Conservation (phyloP, 106 monocot genomes). For the Ottelia alismoides region DNA sequence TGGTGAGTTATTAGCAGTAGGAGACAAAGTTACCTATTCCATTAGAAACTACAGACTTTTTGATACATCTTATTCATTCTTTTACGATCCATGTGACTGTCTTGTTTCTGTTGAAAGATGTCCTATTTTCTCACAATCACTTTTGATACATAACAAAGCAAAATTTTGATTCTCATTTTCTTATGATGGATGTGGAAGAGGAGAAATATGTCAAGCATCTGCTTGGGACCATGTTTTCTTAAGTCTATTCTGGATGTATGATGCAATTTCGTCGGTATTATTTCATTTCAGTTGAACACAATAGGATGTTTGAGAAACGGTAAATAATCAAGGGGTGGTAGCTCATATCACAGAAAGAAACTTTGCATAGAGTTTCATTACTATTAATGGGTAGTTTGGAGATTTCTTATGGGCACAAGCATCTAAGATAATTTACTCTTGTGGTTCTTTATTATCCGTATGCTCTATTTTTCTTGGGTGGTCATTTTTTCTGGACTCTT, state of each 20-base stretch:
- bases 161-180: background rate
- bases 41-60: conserved; percentile 10
- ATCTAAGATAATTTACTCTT: too few species aligned
- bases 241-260: background rate
- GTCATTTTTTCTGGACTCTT: too few species aligned
- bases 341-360: too few species aligned
- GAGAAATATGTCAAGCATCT: background rate
- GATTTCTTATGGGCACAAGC: too few species aligned
- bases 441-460: too few species aligned
- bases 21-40: conserved; percentile 10
- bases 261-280: background rate
- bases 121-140: background rate
- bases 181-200: background rate
- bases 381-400: too few species aligned
- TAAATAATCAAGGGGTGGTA: too few species aligned
- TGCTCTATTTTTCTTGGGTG: too few species aligned
- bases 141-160: background rate
- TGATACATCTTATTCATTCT: conserved; percentile 1
- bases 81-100: conserved; percentile 2
- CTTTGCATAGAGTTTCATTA: too few species aligned
- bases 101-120: background rate
- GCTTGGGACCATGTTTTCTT: background rate
- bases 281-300: background rate
- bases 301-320: too few species aligned
- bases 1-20: conserved; percentile 18